Evolutionary conservation across 2,329 filamentous ascomycete species (phyloP), one percentile per base, ranked within the genome.

Genomic region (Calonectria ilicicola): DNA sequence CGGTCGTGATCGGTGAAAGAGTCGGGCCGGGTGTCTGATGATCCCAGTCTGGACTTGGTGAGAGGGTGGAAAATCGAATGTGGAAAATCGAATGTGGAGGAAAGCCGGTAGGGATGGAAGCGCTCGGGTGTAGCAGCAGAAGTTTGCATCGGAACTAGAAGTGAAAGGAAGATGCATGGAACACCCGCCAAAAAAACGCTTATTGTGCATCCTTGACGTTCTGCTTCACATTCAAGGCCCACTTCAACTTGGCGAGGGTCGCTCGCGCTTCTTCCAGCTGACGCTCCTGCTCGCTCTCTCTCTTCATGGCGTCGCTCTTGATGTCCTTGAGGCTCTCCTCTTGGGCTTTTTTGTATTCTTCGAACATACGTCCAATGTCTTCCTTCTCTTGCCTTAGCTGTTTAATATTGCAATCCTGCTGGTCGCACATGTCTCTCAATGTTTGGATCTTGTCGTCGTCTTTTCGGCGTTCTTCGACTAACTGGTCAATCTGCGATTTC

Each of bases 211-310:
- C 89, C 70, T 86, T 87, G 69, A 92, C 87, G 74, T 89, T 91
- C 73, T 89, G 84, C 84, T 93, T 92, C 65, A 94, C 88, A 66
- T 89, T 91, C 75, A 95, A 87, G 17, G 93, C 92, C 93, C 93
- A 95, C 79, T 87, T 90, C 82, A 96, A 87, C 85, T 94, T 91
- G 74, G 91, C 87, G 64, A 94, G 85, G n/a, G 90, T 89, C 77
- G 89, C 86, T 75, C 87, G 87, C 51, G 92, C 85, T 79, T 92
- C 90, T 44, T 87, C 83, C n/a, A 93, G 84, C 29, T 91, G 85
- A 69, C 82, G 83, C 74, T 91, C 86, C 77, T 93, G 92, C 79
- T 93, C 89, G 29, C 87, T 84, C 80, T 94, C 93, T 74, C 91
- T 87, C 72, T 84, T 83, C 32, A 83, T 86, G 6, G 91, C 92